Base-by-base conservation (phyloP, 768 basidiomycete species). In the Cubamyces lactineus region DNA sequence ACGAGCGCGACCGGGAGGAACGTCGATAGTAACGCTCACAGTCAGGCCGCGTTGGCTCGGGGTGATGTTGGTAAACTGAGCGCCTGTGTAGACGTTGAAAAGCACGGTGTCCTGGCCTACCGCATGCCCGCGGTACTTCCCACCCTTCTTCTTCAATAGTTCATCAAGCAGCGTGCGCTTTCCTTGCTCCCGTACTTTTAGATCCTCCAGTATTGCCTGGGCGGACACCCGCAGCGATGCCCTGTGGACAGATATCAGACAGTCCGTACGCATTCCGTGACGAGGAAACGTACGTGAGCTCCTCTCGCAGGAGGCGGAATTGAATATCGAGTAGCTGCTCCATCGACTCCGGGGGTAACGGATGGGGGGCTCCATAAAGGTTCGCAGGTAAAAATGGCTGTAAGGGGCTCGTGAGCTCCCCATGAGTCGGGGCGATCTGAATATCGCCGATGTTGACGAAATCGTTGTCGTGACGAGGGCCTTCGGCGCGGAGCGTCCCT, bases 301-400 rank as follows among this genome's bases (percentile, higher is more conserved):
- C 90, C 63, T 91, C 91, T 45, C 90, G 77, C 34, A 92, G 74
- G 0, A 92, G 78, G 41, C 91, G 84, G 70, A 89, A 92, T 64
- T 92, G 89, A 2, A 87, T 82, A 55, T 93, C 91, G 13, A 91
- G 73, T 16, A 87, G 74, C 13, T 85, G 78, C 57, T 88, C 80
- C 83, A 91, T 89, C 26, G 83, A 83, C 15, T 80, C 79, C 1
- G 73, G 61, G 0, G 82, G 82, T 8, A 80, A 78, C 53, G 81
- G 87, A 68, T 90, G 89, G 0, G 87, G 88, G 0, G 86, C 89
- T 1, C 74, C 78, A 19, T 76, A 80, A 1, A 87, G 68, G 65
- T 82, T 87, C 0, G 80, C 84, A 0, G 91, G 91, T 0, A 92
- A 72, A 69, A 82, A 90, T 0, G 88, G 84, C 2, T 75, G 68